phyloP scores from a whole-genome alignment of 2,329 filamentous ascomycete genomes.

The Diaporthe citrichinensis region DNA sequence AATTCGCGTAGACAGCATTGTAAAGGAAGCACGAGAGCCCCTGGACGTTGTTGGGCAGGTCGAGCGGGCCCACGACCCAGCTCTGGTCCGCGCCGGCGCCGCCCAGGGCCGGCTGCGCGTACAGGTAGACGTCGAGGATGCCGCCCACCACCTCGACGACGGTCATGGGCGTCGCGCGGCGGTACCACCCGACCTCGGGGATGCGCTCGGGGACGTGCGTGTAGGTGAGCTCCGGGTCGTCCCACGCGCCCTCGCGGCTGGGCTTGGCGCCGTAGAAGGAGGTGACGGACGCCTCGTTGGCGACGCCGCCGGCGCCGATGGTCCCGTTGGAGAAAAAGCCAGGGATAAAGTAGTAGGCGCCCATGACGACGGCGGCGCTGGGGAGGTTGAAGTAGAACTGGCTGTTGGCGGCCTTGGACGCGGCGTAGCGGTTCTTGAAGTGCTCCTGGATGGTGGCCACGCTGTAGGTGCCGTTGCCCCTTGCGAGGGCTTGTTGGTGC shows the following conservation, averaged over 20 bases:
- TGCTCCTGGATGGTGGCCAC: conserved; percentile 41
- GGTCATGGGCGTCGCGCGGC: conserved; percentile 41
- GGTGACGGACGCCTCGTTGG: conserved; percentile 43
- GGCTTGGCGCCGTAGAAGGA: conserved; percentile 43
- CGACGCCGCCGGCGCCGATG: conserved; percentile 39
- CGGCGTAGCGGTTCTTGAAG: conserved; percentile 42
- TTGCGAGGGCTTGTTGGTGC: conserved; percentile 42
- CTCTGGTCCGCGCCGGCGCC: conserved; percentile 38
- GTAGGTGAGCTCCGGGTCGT: conserved; percentile 38
- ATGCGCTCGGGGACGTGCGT: conserved; percentile 41
- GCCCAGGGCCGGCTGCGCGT: conserved; percentile 39
- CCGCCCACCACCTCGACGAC: conserved; percentile 39
- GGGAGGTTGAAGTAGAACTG: conserved; percentile 43
- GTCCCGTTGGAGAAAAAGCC: conserved; percentile 43
- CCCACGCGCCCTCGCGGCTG: conserved; percentile 32
- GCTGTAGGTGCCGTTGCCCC: conserved; percentile 41
- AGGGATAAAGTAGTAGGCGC: conserved; percentile 42
- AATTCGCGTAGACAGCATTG: conserved; percentile 42
- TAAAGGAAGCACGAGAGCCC: conserved; percentile 42
- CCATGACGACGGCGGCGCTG: conserved; percentile 41
- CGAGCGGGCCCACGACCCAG: conserved; percentile 40
- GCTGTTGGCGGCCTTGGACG: conserved; percentile 39
- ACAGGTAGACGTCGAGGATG: conserved; percentile 40
- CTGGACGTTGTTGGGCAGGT: conserved; percentile 39
- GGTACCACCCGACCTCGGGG: conserved; percentile 41